Base-by-base conservation (phyloP, 306 rosid genomes). In the Trichosanthes cucumerina region DNA sequence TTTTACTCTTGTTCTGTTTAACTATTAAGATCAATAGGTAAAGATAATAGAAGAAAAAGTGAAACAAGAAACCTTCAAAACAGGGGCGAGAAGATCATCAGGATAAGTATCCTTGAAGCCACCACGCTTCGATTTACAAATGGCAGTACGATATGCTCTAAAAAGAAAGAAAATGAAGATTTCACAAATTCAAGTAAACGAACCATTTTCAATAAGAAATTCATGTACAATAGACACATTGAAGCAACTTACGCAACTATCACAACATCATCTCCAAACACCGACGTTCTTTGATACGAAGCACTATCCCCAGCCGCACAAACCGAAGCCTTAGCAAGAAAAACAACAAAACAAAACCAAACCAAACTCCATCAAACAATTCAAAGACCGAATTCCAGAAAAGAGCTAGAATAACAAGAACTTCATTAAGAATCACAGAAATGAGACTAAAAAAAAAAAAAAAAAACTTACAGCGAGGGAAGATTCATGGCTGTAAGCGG, bases 31-130 rank as follows among this genome's bases (percentile, higher is more conserved):
- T 75, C 34, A 56, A 33, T 34, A 10, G 16, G 28, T 0, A 52
- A 47, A 62, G 58, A 59, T n/a, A 10, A 77, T 4, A 8, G 9
- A 15, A 0, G 26, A 1, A 33, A 77, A 73, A 38, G 7, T 1
- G 8, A 79, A 79, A 5, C 7, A 56, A 65, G 71, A 77, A 41
- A 92, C 98, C 98, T 92, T 94, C 91, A 94, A 84, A 73, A 94
- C 95, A n/a, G 97, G 97, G 24, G 98, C 92, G n/a, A 94, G 93
- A 10, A 94, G 87, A 84, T 94, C 98, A 83, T 94, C 98, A 13
- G 98, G 70, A 76, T 46, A 79, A 75, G 98, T 92, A 59, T 94
- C 98, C 82, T 94, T 94, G 85, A 94, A 94, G 64, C 98, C 89
- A 26, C 98, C 97, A 24, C 97, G 98, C 78, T 90, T 94, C 9